These are phyloP conservation scores for Phytophthora meadii DNA, from an alignment of 352 stramenopile species.

Conservation along the genomic window DNA sequence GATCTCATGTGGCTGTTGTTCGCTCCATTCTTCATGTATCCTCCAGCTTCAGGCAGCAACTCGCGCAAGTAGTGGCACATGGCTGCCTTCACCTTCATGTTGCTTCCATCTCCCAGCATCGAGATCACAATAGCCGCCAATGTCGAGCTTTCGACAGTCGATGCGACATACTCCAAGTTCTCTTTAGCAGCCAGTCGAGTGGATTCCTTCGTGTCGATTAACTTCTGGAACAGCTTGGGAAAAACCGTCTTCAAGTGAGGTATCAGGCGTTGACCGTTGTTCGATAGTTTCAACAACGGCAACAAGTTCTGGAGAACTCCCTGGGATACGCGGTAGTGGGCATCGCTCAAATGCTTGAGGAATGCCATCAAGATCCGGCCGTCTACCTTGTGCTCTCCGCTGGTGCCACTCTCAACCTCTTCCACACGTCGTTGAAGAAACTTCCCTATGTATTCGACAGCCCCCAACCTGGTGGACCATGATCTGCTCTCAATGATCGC, in stretches of 20 bases:
- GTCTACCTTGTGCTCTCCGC: slow-evolving; percentile 53
- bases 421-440: slow-evolving; percentile 30
- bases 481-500: slow-evolving; percentile 52
- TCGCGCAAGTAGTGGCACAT: slow-evolving; percentile 75
- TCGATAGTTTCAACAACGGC: slow-evolving; percentile 50
- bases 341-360: slow-evolving; percentile 72
- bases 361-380: slow-evolving; percentile 60
- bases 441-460: slow-evolving; percentile 55
- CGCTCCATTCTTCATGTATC: slow-evolving; percentile 66
- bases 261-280: slow-evolving; percentile 48
- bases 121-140: slow-evolving; percentile 60
- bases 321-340: slow-evolving; percentile 81
- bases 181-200: slow-evolving; percentile 58
- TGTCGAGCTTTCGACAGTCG: slow-evolving; percentile 53
- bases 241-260: slow-evolving; percentile 67
- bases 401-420: slow-evolving; percentile 1
- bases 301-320: slow-evolving; percentile 68
- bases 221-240: slow-evolving; percentile 76
- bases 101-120: slow-evolving; percentile 73
- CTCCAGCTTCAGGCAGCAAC: slow-evolving; percentile 55
- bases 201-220: slow-evolving; percentile 79
- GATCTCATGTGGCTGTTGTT: slow-evolving; percentile 76
- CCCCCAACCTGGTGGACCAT: slow-evolving; percentile 76
- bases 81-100: slow-evolving; percentile 80
- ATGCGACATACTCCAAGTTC: slow-evolving; percentile 66